Base-by-base conservation (phyloP, 306 rosid genomes). In the Citrullus mucosospermus region DNA sequence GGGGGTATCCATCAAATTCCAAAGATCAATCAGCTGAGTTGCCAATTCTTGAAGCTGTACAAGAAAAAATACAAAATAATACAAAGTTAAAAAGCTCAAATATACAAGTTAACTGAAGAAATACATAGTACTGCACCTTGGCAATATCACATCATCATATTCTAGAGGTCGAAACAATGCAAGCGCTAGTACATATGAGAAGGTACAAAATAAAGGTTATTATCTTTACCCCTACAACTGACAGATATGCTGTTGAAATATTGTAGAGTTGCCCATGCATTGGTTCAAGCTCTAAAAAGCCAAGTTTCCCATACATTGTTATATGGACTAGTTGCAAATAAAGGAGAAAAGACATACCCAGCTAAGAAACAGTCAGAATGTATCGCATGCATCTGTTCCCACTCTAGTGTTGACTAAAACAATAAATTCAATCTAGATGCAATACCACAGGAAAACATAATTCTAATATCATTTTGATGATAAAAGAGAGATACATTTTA, bases 1-100 rank as follows among this genome's bases (percentile, higher is more conserved):
- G 71, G 92, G 88, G 32, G 99, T 96, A 84, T 96, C 99, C 99
- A 96, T 96, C 87, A 96, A 89, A 90, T 96, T 93, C 99, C 99
- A 96, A 39, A 96, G 88, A 89, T 96, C 81, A 79, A 91, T 87
- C 54, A 96, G 82, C 79, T 91, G 99, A 80, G 97, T 84, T 76
- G 98, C 97, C 61, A 90, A 85, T 80, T 96, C 96, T 91, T 96
- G 99, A 82, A 96, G 99, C 99, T 96, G 90, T 81, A 79, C 48
- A 74, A 11, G 48, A 51, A 12, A 73, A 15, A 32, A 68, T 41
- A 41, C 62, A 55, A 73, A 14, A 73, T 14, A 53, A 74, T 32
- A 9, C 78, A 34, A 30, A 17, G 78, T 9, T 74, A 9, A 53
- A 9, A 74, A 54, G 50, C 46, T 53, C 36, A 32, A 16, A 74